Base-by-base conservation (phyloP, 805 yeast species). In the Hyphopichia homilentoma region DNA sequence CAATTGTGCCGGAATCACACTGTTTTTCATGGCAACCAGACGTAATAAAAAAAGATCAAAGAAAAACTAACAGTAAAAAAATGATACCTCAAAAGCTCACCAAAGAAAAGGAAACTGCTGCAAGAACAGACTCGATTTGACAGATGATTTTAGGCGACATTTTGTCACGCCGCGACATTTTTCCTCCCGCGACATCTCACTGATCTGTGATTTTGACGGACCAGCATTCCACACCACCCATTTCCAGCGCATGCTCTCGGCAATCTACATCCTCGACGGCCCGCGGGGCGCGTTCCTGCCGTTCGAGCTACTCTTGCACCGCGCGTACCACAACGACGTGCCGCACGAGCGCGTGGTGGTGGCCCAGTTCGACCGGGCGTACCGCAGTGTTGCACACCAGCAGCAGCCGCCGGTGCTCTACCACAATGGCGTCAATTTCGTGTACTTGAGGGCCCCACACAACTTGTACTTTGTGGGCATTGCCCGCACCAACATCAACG, bases 341-440 rank as follows among this genome's bases (percentile, higher is more conserved):
- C 64, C 64, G 1, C 44, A 37, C 6, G 49, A 52, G 18, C 27
- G 35, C 8, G 15, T 27, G 9, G 40, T 65, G 7, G 40, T 64
- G 12, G 40, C 41, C 11, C 41, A 38, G 15, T 63, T 60, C 39
- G 55, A 57, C 29, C 32, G 35, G 5, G 38, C 41, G 1, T 58
- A 50, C 35, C 48, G 44, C 29, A 34, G 31, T 12, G 45, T 47
- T 23, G 27, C 24, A 9, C 49, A 48, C 7, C 48, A 52, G 15
- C 47, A 50, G 23, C 32, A 50, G 25, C 38, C 47, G 2, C 84
- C 85, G 3, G 56, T 79, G 20, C 33, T 79, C 7, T 40, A 59
- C 25, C 48, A 54, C 34, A 58, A 68, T 13, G 84, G 83, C 1
- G 47, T 77, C 29, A 70, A 70, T 45, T 84, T 75, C 51, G 57